phyloP scores from a whole-genome alignment of 768 basidiomycete species.

The Cyclocybe aegerita region DNA sequence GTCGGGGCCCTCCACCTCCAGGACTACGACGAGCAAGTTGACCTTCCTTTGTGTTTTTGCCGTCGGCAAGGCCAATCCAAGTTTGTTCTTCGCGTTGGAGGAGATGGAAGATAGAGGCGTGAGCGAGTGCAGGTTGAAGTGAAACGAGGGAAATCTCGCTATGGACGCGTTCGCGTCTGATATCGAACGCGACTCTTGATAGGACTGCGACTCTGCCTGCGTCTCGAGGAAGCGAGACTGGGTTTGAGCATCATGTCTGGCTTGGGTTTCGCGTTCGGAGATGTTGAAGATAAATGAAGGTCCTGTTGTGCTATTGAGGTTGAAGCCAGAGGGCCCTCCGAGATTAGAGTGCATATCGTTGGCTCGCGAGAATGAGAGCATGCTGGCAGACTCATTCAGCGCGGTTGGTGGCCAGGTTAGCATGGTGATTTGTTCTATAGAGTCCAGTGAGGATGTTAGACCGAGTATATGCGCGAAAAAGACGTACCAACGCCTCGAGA shows the following conservation, averaged over 20 bases:
- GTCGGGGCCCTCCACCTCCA: slow-evolving; percentile 81
- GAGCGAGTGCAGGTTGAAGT: slow-evolving; percentile 65
- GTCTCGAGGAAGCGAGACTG: slow-evolving; percentile 15
- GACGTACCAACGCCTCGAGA: slow-evolving; percentile 6
- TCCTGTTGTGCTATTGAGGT: slow-evolving; percentile 8
- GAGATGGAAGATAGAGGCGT: slow-evolving; percentile 40
- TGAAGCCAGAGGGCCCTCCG: too few relatives aligned
- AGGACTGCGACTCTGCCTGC: slow-evolving; percentile 36
- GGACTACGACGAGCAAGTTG: slow-evolving; percentile 58
- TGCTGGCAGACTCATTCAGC: slow-evolving; percentile 3
- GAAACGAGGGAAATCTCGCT: slow-evolving; percentile 69
- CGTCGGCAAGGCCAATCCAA: background rate
- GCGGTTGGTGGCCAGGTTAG: slow-evolving; percentile 61
- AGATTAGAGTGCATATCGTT: too few relatives aligned
- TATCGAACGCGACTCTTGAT: slow-evolving; percentile 31
- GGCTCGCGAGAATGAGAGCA: too few relatives aligned
- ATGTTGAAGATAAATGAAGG: slow-evolving; percentile 30
- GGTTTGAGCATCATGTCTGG: slow-evolving; percentile 2
- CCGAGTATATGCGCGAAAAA: background rate
- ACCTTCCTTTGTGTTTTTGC: slow-evolving; percentile 32
- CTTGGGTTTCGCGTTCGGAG: slow-evolving; percentile 13
- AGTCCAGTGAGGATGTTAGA: slow-evolving; percentile 1
- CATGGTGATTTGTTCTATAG: slow-evolving; percentile 44
- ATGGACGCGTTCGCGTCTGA: slow-evolving; percentile 68
- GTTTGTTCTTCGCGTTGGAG: slow-evolving; percentile 26